Base-by-base conservation (phyloP, 2,329 filamentous ascomycete species). In the Eutypa lata region DNA sequence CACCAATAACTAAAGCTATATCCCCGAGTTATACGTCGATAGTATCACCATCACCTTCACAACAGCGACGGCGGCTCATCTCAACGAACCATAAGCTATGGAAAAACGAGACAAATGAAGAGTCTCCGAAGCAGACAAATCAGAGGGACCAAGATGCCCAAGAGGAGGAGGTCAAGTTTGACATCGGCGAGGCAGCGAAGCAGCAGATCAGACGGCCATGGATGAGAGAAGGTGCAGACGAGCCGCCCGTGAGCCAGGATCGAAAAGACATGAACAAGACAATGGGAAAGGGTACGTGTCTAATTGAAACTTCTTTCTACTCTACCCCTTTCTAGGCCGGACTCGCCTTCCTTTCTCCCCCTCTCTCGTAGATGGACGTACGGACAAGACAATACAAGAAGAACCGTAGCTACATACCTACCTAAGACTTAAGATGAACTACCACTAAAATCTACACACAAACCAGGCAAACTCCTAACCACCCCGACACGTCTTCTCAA, bases 401-500 rank as follows among this genome's bases (percentile, higher is more conserved):
- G n/a, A n/a, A n/a, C n/a, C n/a, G n/a, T n/a, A n/a, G n/a, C n/a
- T n/a, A n/a, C n/a, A n/a, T n/a, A n/a, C n/a, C n/a, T n/a, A n/a
- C n/a, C n/a, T n/a, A n/a, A n/a, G n/a, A n/a, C n/a, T n/a, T n/a
- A n/a, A n/a, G n/a, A n/a, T n/a, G n/a, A n/a, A n/a, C n/a, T n/a
- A n/a, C n/a, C n/a, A n/a, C n/a, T n/a, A n/a, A n/a, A n/a, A n/a
- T n/a, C n/a, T n/a, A n/a, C 7, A 19, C 18, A 18, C 16, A 13
- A 16, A 18, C 21, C 40, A 87, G 84, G 86, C n/a, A 89, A 88
- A 70, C 78, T 90, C 13, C 72, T 89, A 22, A 88, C 86, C 0
- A 90, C 87, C 0, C 87, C 87, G 1, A 87, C 84, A 1, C 79
- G 85, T 18, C 82, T 89, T 63, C 79, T 90, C 48, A 90, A 90